Evolutionary conservation across 768 basidiomycete genomes (phyloP), one percentile per base, ranked within the genome.

Genomic region (Tylopilus felleus): DNA sequence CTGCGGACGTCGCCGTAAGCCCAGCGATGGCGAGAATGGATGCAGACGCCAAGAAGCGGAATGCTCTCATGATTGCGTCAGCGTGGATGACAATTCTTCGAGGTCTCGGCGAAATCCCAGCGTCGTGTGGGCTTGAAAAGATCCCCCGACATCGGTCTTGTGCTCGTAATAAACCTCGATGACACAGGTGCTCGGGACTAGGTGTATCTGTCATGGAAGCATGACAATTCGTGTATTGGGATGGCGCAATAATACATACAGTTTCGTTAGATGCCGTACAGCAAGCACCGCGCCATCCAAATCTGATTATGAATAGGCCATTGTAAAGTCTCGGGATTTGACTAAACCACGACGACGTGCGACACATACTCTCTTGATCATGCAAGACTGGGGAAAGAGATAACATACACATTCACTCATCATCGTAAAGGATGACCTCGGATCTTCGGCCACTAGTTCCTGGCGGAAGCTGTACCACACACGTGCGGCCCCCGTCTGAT

Each of bases 141-240:
- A 36, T n/a, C 23, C 16, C 22, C 8, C 8, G 5, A 22, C 14
- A n/a, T 6, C 12, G 8, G 16, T 5, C 12, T 16, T n/a, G 10
- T 16, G 12, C 45, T 22, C n/a, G 22, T 56, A 56, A 59, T 56
- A 56, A 53, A 21, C 41, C 29, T 45, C 27, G 27, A 19, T 21
- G 62, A 21, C n/a, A 28, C 63, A 38, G n/a, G 29, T 45, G 31
- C 44, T 52, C 10, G 39, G 52, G 39, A 54, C 51, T 65, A 44
- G 49, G 52, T 29, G 63, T 65, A 53, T 52, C 14, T 53, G 53
- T 8, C 22, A 47, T 27, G 41, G 6, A 46, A 47, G 48, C 22
- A 35, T 42, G 38, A 35, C 27, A 50, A 19, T 46, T 40, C 39
- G 39, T 22, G 21, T 44, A 47, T 12, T 53, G 28, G 50, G 28